Evolutionary conservation across 2,329 filamentous ascomycete species (phyloP).

Genomic region (Chaetomium olivaceum): DNA sequence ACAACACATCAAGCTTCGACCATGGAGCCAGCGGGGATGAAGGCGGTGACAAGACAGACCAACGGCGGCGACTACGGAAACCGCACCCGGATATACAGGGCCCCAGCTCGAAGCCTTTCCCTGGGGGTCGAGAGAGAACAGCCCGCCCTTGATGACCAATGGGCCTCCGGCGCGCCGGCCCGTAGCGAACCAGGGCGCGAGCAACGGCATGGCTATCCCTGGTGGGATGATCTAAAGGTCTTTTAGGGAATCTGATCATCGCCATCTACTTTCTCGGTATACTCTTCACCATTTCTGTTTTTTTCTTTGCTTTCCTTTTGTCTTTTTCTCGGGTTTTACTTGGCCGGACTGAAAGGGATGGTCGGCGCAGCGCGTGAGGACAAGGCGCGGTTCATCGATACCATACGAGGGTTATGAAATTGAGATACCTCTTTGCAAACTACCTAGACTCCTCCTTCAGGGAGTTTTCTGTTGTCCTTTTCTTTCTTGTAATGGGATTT

Average conservation of each 20-base stretch:
- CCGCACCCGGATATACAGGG: conserved; percentile 44
- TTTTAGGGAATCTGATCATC: conserved; percentile 4
- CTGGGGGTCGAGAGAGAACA: conserved; percentile 31
- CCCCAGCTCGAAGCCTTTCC: conserved; percentile 22
- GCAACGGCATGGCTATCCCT: conserved; percentile 36
- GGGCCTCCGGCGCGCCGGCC: conserved; percentile 41
- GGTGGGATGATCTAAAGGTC: conserved; percentile 39
- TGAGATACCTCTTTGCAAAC: conserved; percentile 35
- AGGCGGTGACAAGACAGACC: conserved; percentile 38
- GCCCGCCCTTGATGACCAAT: conserved; percentile 35
- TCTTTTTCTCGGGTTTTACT: conserved; percentile 8
- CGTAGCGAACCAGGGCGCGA: conserved; percentile 35
- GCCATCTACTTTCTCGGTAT: not conserved
- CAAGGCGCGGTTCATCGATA: conserved; percentile 8
- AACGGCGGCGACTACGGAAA: conserved; percentile 47
- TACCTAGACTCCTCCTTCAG: conserved; percentile 13
- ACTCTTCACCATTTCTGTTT: not conserved
- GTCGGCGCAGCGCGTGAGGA: conserved; percentile 3
- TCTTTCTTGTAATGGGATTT: conserved; percentile 6
- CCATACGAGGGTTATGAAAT: conserved; percentile 32
- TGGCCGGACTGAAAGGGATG: conserved; percentile 14
- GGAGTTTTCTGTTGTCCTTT: conserved; percentile 10
- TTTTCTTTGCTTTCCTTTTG: conserved; percentile 9
- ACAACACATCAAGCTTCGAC: conserved; percentile 25
- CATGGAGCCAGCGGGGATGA: conserved; percentile 44